phyloP scores from a whole-genome alignment of 768 basidiomycete species.

The Kwoniella sp. region DNA sequence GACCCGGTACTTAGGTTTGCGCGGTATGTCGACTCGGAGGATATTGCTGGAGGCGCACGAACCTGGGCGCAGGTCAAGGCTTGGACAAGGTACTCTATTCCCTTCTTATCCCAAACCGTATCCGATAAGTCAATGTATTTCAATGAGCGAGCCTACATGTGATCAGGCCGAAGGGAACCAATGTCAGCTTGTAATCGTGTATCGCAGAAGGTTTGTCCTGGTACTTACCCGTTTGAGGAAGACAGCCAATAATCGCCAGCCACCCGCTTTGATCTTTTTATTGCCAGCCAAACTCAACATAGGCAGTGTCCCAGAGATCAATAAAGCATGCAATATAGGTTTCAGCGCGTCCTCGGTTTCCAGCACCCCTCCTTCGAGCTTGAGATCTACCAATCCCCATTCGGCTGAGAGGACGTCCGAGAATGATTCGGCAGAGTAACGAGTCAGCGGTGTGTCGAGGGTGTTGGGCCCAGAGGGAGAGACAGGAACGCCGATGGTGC shows the following conservation, averaged over 20 bases:
- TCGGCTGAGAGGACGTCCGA: constrained; percentile 90
- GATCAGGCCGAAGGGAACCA: too few species aligned
- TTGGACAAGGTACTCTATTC: constrained; percentile 76
- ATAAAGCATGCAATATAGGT: constrained; percentile 82
- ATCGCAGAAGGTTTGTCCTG: too few species aligned
- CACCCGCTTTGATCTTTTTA: constrained; percentile 71
- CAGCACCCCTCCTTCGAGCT: constrained; percentile 81
- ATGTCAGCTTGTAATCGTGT: too few species aligned
- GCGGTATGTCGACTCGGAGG: background rate
- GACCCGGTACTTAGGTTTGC: background rate
- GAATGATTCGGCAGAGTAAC: constrained; percentile 72
- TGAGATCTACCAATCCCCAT: constrained; percentile 85
- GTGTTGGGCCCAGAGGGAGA: constrained; percentile 76
- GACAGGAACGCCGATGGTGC: constrained; percentile 14
- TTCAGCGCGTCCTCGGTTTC: constrained; percentile 78
- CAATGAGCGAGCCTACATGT: constrained; percentile 66
- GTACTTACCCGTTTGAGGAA: constrained; percentile 70
- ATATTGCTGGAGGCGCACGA: constrained; percentile 18
- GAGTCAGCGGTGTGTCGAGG: constrained; percentile 62
- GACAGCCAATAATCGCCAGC: constrained; percentile 76
- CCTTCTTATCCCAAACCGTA: constrained; percentile 78
- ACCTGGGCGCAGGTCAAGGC: constrained; percentile 61
- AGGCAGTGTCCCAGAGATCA: constrained; percentile 77
- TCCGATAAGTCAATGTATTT: constrained; percentile 90
- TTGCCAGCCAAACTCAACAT: constrained; percentile 87